Evolutionary conservation across 1,284 basidiomycete genomes (phyloP), one percentile per base, ranked within the genome.

Genomic region (Dichomitus squalens): DNA sequence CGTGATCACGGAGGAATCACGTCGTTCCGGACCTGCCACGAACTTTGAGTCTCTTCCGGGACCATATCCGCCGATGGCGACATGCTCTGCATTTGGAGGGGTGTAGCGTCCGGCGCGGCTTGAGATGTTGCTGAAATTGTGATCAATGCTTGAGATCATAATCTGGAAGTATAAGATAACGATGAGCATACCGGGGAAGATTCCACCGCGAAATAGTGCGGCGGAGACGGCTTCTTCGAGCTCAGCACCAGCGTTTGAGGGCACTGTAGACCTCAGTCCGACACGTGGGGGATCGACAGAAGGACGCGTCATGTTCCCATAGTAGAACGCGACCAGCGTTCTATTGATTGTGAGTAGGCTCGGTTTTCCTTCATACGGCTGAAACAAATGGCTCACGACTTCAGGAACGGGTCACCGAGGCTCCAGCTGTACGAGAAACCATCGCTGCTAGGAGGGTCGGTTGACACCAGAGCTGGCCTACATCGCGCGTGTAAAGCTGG

Each of bases 261-360:
- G 84, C 0, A 90, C 84, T 0, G 86, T 88, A 7, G 88, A 89
- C 43, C 86, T 69, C 34, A 90, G 76, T 6, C 88, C 88, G 44
- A 90, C 79, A 7, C 82, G 80, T 0, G 88, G 84, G 2, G 80
- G 80, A 64, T 90, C 86, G 51, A 72, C 70, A 0, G 83, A 85
- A 0, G 86, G 87, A 55, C 82, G 77, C 0, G 80, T 81, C 44
- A 88, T 65, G 64, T 88, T 86, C 11, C 87, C 87, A 61, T 81
- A 88, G 68, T 88, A 80, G 67, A 83, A 88, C 18, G 84, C 71
- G 7, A 70, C 68, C 11, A 75, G 66, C 16, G 66, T 72, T 11
- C 73, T 76, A 33, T 31, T 3, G 7, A 21, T 21, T 27, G 23
- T 20, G 12, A 16, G 12, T 25, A 16, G 52, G 21, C 29, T 11